Base-by-base conservation (phyloP, 768 basidiomycete genomes). In the Strobilomyces confusus region DNA sequence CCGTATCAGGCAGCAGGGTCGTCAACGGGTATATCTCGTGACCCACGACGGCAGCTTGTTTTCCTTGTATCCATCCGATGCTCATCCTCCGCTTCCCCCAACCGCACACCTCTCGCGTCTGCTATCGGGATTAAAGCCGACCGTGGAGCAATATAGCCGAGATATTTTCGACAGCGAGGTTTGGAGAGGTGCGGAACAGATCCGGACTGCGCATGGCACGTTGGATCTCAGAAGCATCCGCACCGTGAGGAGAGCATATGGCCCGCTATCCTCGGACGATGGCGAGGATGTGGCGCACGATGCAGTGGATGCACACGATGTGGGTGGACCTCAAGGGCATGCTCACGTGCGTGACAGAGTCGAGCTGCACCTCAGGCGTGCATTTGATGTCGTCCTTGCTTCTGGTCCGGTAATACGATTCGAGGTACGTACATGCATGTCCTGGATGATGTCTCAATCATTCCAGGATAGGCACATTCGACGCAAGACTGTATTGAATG, bases 11-110 rank as follows among this genome's bases (percentile, higher is more conserved):
- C 77, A 82, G 3, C 82, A 80, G 58, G 65, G 68, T 26, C 82
- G 77, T 49, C 80, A 87, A 51, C 75, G 75, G 4, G 61, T 87
- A 14, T 95, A 93, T 69, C 75, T 94, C 36, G 72, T 79, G 25
- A 81, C 82, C 7, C 89, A 92, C 62, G 78, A 84, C 49, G 87
- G 89, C 6, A 80, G 82, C 61, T 69, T 95, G 29, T 92, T 92
- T 69, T 75, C 79, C 11, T 60, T 87, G 19, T 58, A 68, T 15
- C 70, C 80, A 5, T 58, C 75, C 0, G 69, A 75, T 42, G 83
- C 88, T 9, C 75, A 82, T 62, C 86, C 88, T 3, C 92, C 92
- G 1, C 70, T 76, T 14, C 88, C 89, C 2, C 86, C 89, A 11
- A 86, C 83, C 3, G 62, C 67, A 23, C 66, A 73, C 30, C 63